Base-by-base conservation (phyloP, 1,284 basidiomycete species). In the Cutaneotrichosporon mucoides region DNA sequence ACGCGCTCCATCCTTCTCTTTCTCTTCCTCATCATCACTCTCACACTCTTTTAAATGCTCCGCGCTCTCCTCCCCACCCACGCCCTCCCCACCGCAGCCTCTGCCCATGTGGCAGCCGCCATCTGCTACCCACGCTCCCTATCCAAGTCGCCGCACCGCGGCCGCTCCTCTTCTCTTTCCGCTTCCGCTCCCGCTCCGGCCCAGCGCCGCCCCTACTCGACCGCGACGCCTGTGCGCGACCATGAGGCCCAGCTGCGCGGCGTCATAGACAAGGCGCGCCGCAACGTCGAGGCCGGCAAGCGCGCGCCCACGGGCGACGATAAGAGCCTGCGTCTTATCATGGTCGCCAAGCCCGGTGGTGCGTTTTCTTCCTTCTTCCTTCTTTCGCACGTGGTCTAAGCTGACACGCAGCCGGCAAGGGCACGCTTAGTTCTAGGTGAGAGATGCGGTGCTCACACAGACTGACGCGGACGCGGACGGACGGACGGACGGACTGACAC, bases 311-410 rank as follows among this genome's bases (percentile, higher is more conserved):
- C n/a, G 40, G 44, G 53, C 40, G 35, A 47, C 12, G 54, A 53
- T 41, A 44, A 57, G 37, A 43, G 44, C 13, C 53, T 79, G 54
- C 64, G 77, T 48, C 74, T 79, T 70, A 59, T 78, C 59, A 66
- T 78, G 49, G 78, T 79, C 64, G 78, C 77, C 33, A 78, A 79
- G 64, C 78, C 78, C 8, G 78, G 75, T 1, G 71, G 73, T 79
- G 55, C 56, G 16, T 43, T 12, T 2, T 12, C 11, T 8, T 33
- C 24, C 24, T 24, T 24, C 24, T 24, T 24, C 24, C 24, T 24
- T 24, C 24, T 24, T 24, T 24, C 24, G 24, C 24, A 24, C 24
- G 4, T 8, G 11, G 44, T 12, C 6, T 24, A 43, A 7, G 33
- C 49, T 37, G 40, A 38, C 46, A 24, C 15, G n/a, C 46, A 51